Percentiles rank a stretch among this genome's conserved stretches.
Conservation (phyloP, 1,284 basidiomycete genomes). For the Leccinum variabile region DNA sequence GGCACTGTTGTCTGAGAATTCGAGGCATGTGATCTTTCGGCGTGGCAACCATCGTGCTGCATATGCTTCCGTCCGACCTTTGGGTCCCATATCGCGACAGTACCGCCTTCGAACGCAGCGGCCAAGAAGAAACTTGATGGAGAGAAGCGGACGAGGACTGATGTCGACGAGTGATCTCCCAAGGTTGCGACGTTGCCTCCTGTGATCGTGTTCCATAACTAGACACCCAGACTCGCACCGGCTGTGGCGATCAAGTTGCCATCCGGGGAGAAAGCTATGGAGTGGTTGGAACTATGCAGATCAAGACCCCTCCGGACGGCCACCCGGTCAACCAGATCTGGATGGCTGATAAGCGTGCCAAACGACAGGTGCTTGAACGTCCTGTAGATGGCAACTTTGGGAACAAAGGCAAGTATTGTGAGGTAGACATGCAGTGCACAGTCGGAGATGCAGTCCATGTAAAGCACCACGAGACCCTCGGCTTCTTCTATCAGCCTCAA, state of each 20-base stretch:
- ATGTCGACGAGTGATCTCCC: constrained; percentile 13
- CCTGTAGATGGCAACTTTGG: too few relatives aligned
- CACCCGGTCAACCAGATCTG: background rate
- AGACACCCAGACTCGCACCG: background rate
- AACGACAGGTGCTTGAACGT: too few relatives aligned
- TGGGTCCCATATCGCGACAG: constrained; percentile 27
- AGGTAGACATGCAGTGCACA: too few relatives aligned
- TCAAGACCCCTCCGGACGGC: constrained; percentile 4
- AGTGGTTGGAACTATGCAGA: constrained; percentile 13
- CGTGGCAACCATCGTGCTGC: too few relatives aligned
- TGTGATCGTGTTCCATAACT: constrained; percentile 25
- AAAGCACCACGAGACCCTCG: too few relatives aligned
- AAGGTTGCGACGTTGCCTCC: constrained; percentile 26
- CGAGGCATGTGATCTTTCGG: too few relatives aligned
- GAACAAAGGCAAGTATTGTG: too few relatives aligned
- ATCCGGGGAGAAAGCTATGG: constrained; percentile 11
- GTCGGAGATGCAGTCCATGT: too few relatives aligned
- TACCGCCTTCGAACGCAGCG: constrained; percentile 19
- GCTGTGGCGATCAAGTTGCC: too few relatives aligned
- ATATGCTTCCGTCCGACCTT: constrained; percentile 15
- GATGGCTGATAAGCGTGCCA: too few relatives aligned
- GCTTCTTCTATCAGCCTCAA: too few relatives aligned
- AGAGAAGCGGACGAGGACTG: constrained; percentile 28
- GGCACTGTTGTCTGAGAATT: constrained; percentile 15
- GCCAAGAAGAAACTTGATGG: constrained; percentile 24